Evolutionary conservation across 164 flowering plant species (phyloP), one percentile per base, ranked within the genome.

Genomic region (Vitis cinerea): DNA sequence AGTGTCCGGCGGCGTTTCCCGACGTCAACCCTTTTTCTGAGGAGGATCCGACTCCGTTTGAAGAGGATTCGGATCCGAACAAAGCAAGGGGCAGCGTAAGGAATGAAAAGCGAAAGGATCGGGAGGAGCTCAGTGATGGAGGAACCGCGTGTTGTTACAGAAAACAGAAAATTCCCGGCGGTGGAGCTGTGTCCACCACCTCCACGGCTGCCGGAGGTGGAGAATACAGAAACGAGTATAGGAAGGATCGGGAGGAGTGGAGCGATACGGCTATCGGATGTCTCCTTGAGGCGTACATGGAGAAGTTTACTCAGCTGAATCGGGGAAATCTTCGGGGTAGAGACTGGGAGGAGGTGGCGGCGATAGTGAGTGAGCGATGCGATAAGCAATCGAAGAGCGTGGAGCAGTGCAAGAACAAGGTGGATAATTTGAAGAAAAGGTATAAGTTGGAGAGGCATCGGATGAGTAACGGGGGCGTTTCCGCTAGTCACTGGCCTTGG

Each of bases 401-500:
- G 54, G 98, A 94, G 78, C 98, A 94, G 87, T 94, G 98, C 61
- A 94, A 94, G 84, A 94, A 94, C 74, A 94, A 94, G 81, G 88
- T 94, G 64, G 98, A 94, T 75, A 94, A 94, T 74, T 76, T 94
- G 85, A 94, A 94, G 91, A 94, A 94, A 83, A 74, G 98, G 84
- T 94, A 86, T 68, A 94, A 94, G 82, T 76, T 91, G 71, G 97
- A 94, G 88, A 74, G 84, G 70, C 94, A 89, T 51, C 66, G 97
- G 80, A 74, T 90, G 90, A 91, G 44, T 65, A 85, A 72, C 61
- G 90, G 90, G 5, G 85, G 96, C 23, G 17, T 74, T 16, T 19
- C 83, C 2, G 78, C 72, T 2, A 90, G 93, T 67, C 96, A 92
- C 68, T 94, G 98, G 98, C 87, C 91, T 59, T 94, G 98, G 98